These are phyloP conservation scores for Middelhovenomyces tepae DNA, from an alignment of 805 yeast genomes.

Conservation along the genomic window DNA sequence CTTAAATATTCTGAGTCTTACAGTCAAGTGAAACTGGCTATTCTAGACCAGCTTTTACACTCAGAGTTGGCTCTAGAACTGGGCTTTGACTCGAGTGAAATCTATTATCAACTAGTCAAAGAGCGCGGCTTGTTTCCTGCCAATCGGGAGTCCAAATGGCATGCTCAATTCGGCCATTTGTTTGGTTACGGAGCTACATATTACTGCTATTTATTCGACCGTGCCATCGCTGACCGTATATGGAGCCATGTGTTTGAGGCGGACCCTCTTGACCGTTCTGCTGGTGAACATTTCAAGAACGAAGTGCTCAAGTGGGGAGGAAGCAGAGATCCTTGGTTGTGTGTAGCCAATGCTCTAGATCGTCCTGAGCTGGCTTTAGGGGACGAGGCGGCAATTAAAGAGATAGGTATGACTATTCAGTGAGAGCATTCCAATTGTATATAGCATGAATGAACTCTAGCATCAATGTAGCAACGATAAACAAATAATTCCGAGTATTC, in stretches of 20 bases:
- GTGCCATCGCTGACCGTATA: constrained; percentile 83
- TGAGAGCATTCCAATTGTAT: no score
- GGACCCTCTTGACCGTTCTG: constrained; percentile 60
- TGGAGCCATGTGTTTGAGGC: constrained; percentile 65
- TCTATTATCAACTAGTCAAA: constrained; percentile 60
- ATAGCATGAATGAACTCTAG: no score
- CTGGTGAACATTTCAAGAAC: constrained; percentile 69
- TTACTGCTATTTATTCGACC: constrained; percentile 81
- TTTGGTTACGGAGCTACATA: constrained; percentile 92
- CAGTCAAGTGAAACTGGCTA: constrained; percentile 84
- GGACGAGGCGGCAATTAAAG: constrained; percentile 53
- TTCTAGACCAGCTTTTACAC: constrained; percentile 77
- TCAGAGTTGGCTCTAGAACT: constrained; percentile 22
- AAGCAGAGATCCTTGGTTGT: constrained; percentile 76
- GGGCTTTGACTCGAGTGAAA: constrained; percentile 46
- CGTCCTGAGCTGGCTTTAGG: constrained; percentile 54
- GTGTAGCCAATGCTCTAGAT: constrained; percentile 72
- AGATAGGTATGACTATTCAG: constrained; percentile 12
- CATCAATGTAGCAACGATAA: no score
- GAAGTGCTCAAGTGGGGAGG: constrained; percentile 91
- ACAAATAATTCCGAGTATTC: no score
- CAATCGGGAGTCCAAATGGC: constrained; percentile 62
- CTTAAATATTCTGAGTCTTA: constrained; percentile 66
- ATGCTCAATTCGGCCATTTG: constrained; percentile 87
- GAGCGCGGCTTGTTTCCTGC: constrained; percentile 58